phyloP scores from a whole-genome alignment of 768 basidiomycete species.

The Russula griseocarnosa region DNA sequence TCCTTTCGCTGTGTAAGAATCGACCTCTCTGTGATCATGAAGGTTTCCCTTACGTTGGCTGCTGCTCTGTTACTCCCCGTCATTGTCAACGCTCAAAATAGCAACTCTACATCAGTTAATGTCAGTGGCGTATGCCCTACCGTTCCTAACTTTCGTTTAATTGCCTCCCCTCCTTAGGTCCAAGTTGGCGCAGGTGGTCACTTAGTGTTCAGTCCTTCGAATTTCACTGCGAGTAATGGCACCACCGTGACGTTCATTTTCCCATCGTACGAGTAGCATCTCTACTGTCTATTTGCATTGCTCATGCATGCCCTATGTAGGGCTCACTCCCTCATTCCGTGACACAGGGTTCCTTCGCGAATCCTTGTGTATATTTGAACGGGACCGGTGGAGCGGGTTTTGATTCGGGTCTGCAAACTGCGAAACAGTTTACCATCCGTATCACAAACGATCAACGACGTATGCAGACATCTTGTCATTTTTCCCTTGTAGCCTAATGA shows the following conservation, averaged over 20 bases:
- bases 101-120: slow-evolving; percentile 30
- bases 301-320: slow-evolving; percentile 19
- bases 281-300: background rate
- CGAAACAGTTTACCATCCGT: slow-evolving; percentile 44
- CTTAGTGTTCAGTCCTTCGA: slow-evolving; percentile 44
- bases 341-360: slow-evolving; percentile 34
- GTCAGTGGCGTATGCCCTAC: slow-evolving; percentile 5
- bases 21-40: slow-evolving; percentile 29
- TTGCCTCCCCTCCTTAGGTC: slow-evolving; percentile 35
- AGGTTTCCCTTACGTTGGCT: slow-evolving; percentile 34
- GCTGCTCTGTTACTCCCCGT: slow-evolving; percentile 33
- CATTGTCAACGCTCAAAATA: slow-evolving; percentile 40
- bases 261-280: slow-evolving; percentile 37
- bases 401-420: slow-evolving; percentile 47
- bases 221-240: slow-evolving; percentile 46
- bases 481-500: background rate
- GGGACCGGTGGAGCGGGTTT: slow-evolving; percentile 45
- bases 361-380: slow-evolving; percentile 40
- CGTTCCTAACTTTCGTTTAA: background rate
- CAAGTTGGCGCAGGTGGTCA: slow-evolving; percentile 41
- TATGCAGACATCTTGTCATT: slow-evolving; percentile 32
- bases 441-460: slow-evolving; percentile 47
- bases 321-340: slow-evolving; percentile 31
- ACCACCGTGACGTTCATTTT: slow-evolving; percentile 53
- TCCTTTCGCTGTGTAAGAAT: background rate